phyloP scores from a whole-genome alignment of 1,284 basidiomycete species.

The Ceratobasidium theobromae region DNA sequence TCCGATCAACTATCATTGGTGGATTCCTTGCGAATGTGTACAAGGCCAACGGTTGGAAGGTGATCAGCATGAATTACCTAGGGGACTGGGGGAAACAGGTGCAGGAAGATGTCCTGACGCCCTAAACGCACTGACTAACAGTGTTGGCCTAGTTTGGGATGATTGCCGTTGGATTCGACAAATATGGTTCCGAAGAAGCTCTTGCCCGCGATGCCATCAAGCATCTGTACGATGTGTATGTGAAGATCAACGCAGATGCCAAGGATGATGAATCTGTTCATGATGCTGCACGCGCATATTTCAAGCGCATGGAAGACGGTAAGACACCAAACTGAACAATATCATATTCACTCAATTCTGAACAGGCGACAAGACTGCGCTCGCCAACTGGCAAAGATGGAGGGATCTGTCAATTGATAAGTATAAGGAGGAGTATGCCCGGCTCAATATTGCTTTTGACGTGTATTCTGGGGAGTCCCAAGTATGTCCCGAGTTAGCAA shows the following conservation, averaged over 20 bases:
- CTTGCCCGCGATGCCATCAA: conserved; percentile 90
- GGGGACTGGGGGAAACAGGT: conserved; percentile 87
- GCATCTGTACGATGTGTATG: conserved; percentile 93
- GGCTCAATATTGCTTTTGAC: conserved; percentile 92
- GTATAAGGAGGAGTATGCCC: conserved; percentile 87
- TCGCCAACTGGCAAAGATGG: conserved; percentile 92
- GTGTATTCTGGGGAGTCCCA: conserved; percentile 92
- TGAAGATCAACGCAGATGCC: conserved; percentile 89
- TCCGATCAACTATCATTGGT: conserved; percentile 97
- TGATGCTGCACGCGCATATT: conserved; percentile 77
- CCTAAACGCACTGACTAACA: too few relatives aligned
- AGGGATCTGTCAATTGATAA: conserved; percentile 89
- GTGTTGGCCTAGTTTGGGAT: conserved; percentile 64
- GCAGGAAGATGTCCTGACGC: too few relatives aligned
- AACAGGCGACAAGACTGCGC: conserved; percentile 69
- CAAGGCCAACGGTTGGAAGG: conserved; percentile 91
- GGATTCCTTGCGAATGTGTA: conserved; percentile 92
- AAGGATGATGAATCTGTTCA: conserved; percentile 43
- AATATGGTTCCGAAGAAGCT: conserved; percentile 83
- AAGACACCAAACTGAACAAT: neutral
- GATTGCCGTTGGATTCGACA: conserved; percentile 90
- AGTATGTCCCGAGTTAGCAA: conserved; percentile 24
- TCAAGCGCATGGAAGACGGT: conserved; percentile 95
- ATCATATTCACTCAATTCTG: neutral
- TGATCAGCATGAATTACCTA: conserved; percentile 89